These are phyloP conservation scores for Onygena corvina DNA, from an alignment of 2,329 filamentous ascomycete genomes.

Conservation along the genomic window DNA sequence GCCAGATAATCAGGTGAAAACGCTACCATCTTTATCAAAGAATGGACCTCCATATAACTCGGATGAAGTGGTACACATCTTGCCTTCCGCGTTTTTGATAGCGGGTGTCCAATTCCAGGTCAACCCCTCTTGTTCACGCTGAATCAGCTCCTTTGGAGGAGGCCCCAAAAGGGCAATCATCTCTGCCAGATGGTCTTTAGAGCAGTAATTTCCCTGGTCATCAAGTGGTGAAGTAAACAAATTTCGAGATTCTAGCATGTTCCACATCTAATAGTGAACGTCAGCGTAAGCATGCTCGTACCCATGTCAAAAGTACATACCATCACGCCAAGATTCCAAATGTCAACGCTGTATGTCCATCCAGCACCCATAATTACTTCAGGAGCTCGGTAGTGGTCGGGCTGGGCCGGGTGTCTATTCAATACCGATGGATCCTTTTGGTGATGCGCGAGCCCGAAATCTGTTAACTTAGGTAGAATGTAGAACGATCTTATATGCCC, in stretches of 20 bases:
- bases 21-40: conserved; percentile 26
- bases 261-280: conserved; percentile 31
- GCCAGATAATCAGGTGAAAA: not conserved
- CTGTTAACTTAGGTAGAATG: conserved; percentile 10
- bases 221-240: conserved; percentile 35
- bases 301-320: conserved; percentile 21
- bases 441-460: conserved; percentile 9
- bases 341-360: conserved; percentile 39
- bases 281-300: not conserved
- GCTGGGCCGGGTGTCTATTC: conserved; percentile 23
- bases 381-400: conserved; percentile 24
- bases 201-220: conserved; percentile 26
- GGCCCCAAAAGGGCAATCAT: conserved; percentile 35
- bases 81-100: not conserved
- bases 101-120: conserved; percentile 15
- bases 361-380: conserved; percentile 37
- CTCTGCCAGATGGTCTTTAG: conserved; percentile 36
- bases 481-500: not conserved
- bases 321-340: conserved; percentile 42
- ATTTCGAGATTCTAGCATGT: conserved; percentile 36
- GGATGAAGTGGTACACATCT: conserved; percentile 7
- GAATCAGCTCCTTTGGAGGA: conserved; percentile 30
- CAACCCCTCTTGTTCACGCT: conserved; percentile 20
- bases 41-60: conserved; percentile 18
- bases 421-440: not conserved